Evolutionary conservation across 345 rosid genomes (phyloP).

Genomic region (Citrus sinensis): DVS_A1.0 CM039162.1:28390501-28391000

Average conservation of each 20-base stretch:
- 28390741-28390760: constrained; percentile 4
- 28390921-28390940: neutral
- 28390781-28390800: neutral
- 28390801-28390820: neutral
- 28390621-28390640: constrained; percentile 40
- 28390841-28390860: neutral
- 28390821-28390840: neutral
- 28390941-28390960: neutral
- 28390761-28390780: neutral
- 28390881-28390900: constrained; percentile 1
- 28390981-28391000: neutral
- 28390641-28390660: constrained; percentile 85
- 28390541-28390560: neutral
- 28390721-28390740: constrained; percentile 66
- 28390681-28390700: constrained; percentile 96
- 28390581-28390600: neutral
- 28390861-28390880: neutral
- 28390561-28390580: neutral
- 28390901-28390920: neutral
- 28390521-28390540: constrained; percentile 1
- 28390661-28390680: constrained; percentile 88
- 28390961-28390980: neutral
- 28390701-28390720: constrained; percentile 87
- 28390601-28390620: neutral
- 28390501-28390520: neutral